Percentiles rank a stretch among this genome's conserved stretches.
phyloP scores from a whole-genome alignment of 257 asterid genomes.

The Nicotiana noctiflora region DNA sequence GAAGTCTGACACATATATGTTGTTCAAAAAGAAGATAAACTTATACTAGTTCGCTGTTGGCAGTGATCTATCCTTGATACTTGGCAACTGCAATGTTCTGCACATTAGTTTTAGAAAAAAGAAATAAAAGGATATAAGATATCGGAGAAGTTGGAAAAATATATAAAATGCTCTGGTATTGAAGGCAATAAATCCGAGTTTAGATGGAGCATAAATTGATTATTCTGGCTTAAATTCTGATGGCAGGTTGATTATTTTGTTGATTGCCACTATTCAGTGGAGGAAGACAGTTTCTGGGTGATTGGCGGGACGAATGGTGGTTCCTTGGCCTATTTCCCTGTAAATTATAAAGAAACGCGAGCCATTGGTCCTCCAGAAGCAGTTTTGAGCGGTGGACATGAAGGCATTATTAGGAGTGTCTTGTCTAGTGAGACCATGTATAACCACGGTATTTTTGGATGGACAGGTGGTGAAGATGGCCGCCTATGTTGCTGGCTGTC shows the following conservation, averaged over 20 bases:
- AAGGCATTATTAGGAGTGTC: slow-evolving; percentile 64
- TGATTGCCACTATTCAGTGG: slow-evolving; percentile 75
- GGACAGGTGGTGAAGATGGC: slow-evolving; percentile 97
- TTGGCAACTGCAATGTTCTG: neutral
- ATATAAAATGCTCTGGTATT: neutral
- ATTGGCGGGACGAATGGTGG: slow-evolving; percentile 80
- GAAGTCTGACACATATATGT: neutral
- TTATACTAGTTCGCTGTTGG: neutral
- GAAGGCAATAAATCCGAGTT: neutral
- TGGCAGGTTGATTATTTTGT: slow-evolving; percentile 79
- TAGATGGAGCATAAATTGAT: neutral
- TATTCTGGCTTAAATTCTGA: neutral
- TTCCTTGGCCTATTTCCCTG: slow-evolving; percentile 74
- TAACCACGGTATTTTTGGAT: slow-evolving; percentile 52
- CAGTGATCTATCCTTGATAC: neutral
- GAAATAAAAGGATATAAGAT: neutral
- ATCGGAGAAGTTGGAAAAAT: neutral
- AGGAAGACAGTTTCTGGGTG: slow-evolving; percentile 65
- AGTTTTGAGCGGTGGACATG: slow-evolving; percentile 73
- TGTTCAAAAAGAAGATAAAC: neutral
- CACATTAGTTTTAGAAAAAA: neutral
- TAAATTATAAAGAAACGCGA: slow-evolving; percentile 22
- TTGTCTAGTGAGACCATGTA: slow-evolving; percentile 31
- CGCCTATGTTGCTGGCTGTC: slow-evolving; percentile 85
- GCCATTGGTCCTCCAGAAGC: slow-evolving; percentile 65